Percentiles rank a stretch among this genome's conserved stretches.
phyloP scores from a whole-genome alignment of 805 yeast genomes.

The Maudiozyma bulderi region DNA sequence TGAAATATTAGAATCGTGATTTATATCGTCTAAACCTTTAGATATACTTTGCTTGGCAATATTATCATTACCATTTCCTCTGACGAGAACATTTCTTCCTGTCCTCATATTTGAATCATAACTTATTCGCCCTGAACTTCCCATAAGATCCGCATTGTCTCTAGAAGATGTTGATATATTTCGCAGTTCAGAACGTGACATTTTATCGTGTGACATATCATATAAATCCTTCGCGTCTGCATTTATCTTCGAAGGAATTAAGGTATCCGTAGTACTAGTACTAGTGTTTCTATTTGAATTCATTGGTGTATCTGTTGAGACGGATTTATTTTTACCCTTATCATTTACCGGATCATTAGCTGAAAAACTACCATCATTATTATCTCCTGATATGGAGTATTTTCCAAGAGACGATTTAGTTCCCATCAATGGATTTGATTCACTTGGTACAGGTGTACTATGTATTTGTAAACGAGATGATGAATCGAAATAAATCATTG shows the following conservation, averaged over 20 bases:
- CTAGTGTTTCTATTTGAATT: conserved; percentile 8
- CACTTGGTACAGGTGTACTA: neutral
- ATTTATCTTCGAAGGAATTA: neutral
- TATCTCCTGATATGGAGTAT: neutral
- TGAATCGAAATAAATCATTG: conserved; percentile 45
- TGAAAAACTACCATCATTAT: neutral
- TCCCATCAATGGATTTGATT: neutral
- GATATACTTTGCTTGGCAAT: neutral
- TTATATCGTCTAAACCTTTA: neutral
- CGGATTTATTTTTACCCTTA: neutral
- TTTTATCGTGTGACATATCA: neutral
- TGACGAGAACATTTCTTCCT: neutral
- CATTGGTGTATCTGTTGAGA: neutral
- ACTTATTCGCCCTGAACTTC: neutral
- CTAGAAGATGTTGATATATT: neutral
- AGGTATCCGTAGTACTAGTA: conserved; percentile 15
- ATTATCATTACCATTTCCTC: neutral
- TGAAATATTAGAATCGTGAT: conserved; percentile 1
- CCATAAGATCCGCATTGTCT: neutral
- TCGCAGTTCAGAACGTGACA: neutral
- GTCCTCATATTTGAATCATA: neutral
- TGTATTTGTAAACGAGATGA: neutral
- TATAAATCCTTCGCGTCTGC: neutral
- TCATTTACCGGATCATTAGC: neutral
- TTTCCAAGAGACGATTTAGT: neutral